Evolutionary conservation across 768 basidiomycete genomes (phyloP), one percentile per base, ranked within the genome.

Genomic region (Tricholoma hemisulphureum): DNA sequence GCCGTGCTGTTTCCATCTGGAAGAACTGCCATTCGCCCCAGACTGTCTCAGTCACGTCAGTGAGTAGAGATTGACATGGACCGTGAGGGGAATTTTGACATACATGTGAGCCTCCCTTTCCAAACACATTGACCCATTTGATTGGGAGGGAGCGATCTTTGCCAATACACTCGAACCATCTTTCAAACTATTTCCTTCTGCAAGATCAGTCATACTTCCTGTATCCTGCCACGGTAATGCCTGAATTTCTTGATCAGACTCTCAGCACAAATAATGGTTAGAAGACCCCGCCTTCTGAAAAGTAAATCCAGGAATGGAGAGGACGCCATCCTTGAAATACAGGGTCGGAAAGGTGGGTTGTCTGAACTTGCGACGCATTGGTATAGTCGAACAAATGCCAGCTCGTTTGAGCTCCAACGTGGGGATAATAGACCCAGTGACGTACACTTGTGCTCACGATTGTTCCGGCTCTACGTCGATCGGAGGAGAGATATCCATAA

Each of bases 61-160:
- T 45, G 18, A 26, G 14, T 24, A 45, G 8, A 56, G 26, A 51
- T 35, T 28, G 20, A 31, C 43, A 21, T 46, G 23, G 26, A 48
- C 16, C 35, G 10, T 4, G 43, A 1, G 26, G n/a, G 45, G 32
- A 24, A 49, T 45, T 49, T 18, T 35, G 10, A 78, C 83, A 58
- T 67, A 87, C 87, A 88, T 84, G 70, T 88, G 87, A 3, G 85
- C 84, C 71, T 90, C 88, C 55, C 87, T 76, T 65, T 89, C 87
- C 31, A 90, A 72, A 69, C 82, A 85, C 77, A 89, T 82, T 3
- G 87, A 86, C 14, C 83, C 87, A 68, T 88, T 87, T 8, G 86
- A 85, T 61, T 87, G 85, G 7, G 86, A 84, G 31, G 85, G 82
- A 5, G 86, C 87, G 63, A 90, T 86, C 73, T 90, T 90, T 1